A percentile compares a stretch with the other conserved stretches of the same genome.
These are phyloP conservation scores for Blastobotrys aristatus DNA, from an alignment of 1,139 yeast genomes.

Conservation along the genomic window DNA sequence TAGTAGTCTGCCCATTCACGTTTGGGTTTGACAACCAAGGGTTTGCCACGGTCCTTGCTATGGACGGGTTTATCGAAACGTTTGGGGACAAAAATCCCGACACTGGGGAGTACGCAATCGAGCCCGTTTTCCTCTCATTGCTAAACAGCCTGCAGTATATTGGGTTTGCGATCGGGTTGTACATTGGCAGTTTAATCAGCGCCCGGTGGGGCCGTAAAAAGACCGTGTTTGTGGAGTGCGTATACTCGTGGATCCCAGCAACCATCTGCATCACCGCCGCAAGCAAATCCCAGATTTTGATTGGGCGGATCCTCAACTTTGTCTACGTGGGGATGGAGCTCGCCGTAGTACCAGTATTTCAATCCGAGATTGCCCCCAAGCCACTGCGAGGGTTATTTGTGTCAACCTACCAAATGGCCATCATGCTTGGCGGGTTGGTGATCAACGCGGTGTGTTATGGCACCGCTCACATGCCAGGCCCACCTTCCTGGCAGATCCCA, in stretches of 20 bases:
- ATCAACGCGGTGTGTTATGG: not conserved
- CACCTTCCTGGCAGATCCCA: not conserved
- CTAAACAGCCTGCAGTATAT: not conserved
- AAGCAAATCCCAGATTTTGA: not conserved
- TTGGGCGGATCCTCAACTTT: not conserved
- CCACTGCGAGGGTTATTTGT: constrained; percentile 2
- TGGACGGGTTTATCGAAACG: not conserved
- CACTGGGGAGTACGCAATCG: not conserved
- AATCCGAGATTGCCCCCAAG: constrained; percentile 2
- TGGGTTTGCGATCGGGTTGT: constrained; percentile 1
- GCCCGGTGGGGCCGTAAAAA: not conserved
- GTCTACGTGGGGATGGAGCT: constrained; percentile 5
- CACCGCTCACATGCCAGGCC: not conserved
- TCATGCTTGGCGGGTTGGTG: not conserved
- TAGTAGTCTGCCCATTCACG: constrained; percentile 1
- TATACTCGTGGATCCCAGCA: constrained; percentile 4
- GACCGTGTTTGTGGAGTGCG: not conserved
- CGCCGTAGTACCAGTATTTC: constrained; percentile 2
- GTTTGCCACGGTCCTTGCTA: constrained; percentile 2
- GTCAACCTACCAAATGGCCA: constrained; percentile 1
- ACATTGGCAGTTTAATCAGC: not conserved
- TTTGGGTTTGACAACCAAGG: constrained; percentile 7
- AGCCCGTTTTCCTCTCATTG: not conserved
- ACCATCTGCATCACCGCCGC: constrained; percentile 1
- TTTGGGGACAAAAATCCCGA: not conserved